Percentiles rank a stretch among this genome's conserved stretches.
Evolutionary conservation across 148 eudicot genomes (phyloP).

Genomic region (Amaranthus cruentus): DNA sequence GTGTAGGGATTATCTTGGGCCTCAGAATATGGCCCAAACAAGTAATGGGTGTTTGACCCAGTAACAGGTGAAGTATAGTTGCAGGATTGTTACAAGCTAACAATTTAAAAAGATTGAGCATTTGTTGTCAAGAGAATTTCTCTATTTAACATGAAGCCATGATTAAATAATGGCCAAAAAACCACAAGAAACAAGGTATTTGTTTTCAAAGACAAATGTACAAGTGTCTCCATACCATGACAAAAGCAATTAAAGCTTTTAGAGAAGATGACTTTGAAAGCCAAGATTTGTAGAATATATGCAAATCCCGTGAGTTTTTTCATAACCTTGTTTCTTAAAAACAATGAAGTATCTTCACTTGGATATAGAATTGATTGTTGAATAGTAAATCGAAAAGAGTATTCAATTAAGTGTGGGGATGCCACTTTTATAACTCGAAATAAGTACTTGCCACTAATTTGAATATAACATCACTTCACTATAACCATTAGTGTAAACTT

Average conservation of each 20-base stretch:
- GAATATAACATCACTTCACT: no score
- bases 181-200: constrained; percentile 24
- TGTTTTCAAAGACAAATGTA: constrained; percentile 92
- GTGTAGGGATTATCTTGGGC: no score
- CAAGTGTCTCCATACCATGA: constrained; percentile 98
- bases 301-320: constrained; percentile 67
- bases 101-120: constrained; percentile 21
- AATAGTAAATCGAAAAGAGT: background rate
- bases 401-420: background rate
- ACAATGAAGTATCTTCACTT: constrained; percentile 11
- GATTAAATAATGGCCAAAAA: constrained; percentile 1
- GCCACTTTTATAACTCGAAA: background rate
- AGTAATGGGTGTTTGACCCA: no score
- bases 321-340: constrained; percentile 52
- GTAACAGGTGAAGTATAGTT: no score
- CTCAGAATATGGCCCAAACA: no score
- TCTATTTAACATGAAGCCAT: background rate
- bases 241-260: constrained; percentile 67
- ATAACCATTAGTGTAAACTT: no score
- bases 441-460: background rate
- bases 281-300: constrained; percentile 89
- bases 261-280: constrained; percentile 52
- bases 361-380: background rate
- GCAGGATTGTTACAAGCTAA: constrained; percentile 51
- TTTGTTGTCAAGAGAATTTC: constrained; percentile 10